A percentile compares a stretch with the other conserved stretches of the same genome.
phyloP scores from a whole-genome alignment of 78 protist species.

The Dictyostelium brefeldianum region DNA sequence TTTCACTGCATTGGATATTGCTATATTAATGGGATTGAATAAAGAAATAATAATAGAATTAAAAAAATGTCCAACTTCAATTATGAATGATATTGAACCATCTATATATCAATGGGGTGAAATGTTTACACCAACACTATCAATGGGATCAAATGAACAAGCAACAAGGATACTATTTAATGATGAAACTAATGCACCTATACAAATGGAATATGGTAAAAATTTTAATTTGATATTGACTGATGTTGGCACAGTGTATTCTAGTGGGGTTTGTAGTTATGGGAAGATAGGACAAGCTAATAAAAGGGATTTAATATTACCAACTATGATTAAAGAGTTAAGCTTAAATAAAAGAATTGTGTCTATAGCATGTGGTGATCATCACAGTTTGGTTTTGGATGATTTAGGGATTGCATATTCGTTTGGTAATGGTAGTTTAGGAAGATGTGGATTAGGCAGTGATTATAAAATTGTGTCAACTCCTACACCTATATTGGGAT shows the following conservation, averaged over 20 bases:
- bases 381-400: constrained; percentile 30
- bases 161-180: background rate
- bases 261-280: constrained; percentile 36
- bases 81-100: background rate
- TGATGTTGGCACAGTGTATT: constrained; percentile 25
- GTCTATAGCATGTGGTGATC: constrained; percentile 58
- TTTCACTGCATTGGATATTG: constrained; percentile 54
- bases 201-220: background rate
- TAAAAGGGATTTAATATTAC: constrained; percentile 33
- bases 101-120: constrained; percentile 52
- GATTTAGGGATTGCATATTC: constrained; percentile 16
- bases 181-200: background rate
- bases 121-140: background rate
- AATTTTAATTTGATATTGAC: constrained; percentile 33
- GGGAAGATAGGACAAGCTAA: constrained; percentile 34
- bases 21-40: background rate
- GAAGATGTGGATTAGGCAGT: constrained; percentile 34
- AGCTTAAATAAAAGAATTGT: constrained; percentile 18
- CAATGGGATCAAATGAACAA: background rate
- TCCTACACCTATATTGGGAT: background rate
- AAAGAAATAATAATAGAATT: too few relatives aligned
- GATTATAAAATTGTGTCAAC: background rate
- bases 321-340: constrained; percentile 17
- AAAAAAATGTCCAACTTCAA: too few relatives aligned
- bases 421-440: constrained; percentile 21